Evolutionary conservation across 2,329 filamentous ascomycete species (phyloP), one percentile per base, ranked within the genome.

Genomic region (Chalara sp.): DNA sequence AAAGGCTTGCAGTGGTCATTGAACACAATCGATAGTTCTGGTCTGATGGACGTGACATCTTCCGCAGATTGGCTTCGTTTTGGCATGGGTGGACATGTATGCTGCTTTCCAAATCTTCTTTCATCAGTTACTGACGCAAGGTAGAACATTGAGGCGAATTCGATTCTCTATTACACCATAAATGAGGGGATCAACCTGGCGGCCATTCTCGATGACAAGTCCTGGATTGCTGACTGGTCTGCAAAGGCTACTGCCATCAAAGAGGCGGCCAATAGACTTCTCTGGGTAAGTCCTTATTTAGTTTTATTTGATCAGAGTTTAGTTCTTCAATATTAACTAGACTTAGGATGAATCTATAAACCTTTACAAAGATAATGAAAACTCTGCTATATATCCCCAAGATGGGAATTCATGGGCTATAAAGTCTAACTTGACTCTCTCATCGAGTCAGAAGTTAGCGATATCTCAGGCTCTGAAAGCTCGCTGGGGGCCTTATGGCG

Each of bases 371-470:
- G 75, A 76, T 61, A 79, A 78, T 37, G 75, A 74, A 63, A 81
- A 79, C 55, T 76, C 73, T 1, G 70, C 71, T 0, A 67, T 86
- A 2, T 69, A 76, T 52, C 78, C 80, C 0, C 80, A 84, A 64
- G 79, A 81, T 56, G 78, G 74, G 12, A 83, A 83, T 63, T 71
- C 75, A 21, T 21, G 21, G 21, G 21, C 21, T 21, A 21, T 21
- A 21, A 21, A 21, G 21, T 21, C 21, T 21, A 21, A 21, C 21
- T 21, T 21, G 21, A 21, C 21, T 21, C 21, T 21, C 21, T 21
- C 21, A 21, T 21, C 46, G 71, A 81, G 64, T 73, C 77, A 0
- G 57, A 79, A 43, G 21, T 8, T 13, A 43, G 8, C 55, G 62
- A 55, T 60, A 11, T 53, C 51, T 40, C 41, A 10, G 10, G 50